These are phyloP conservation scores for Xerocomus potaroensis DNA, from an alignment of 768 basidiomycete genomes.

Conservation along the genomic window DNA sequence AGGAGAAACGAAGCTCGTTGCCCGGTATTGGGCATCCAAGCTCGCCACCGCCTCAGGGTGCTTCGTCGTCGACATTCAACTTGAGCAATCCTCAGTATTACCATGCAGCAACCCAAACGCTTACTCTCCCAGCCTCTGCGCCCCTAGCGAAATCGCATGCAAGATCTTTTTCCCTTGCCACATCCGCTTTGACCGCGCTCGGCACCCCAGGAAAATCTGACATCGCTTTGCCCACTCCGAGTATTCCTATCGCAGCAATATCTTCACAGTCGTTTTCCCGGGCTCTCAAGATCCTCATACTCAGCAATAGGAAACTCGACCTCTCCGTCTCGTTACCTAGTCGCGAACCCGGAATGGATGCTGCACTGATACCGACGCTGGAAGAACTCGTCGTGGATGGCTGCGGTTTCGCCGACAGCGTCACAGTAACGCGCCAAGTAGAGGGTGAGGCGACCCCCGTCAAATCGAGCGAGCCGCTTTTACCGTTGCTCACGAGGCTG, in stretches of 20 bases:
- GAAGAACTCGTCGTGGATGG: constrained; percentile 76
- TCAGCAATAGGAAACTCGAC: constrained; percentile 66
- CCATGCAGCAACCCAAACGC: constrained; percentile 47
- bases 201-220: constrained; percentile 30
- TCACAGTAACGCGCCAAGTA: constrained; percentile 42
- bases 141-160: constrained; percentile 49
- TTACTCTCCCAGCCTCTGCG: constrained; percentile 60
- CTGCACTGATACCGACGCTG: constrained; percentile 53
- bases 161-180: constrained; percentile 57
- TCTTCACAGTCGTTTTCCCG: constrained; percentile 55
- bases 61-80: constrained; percentile 27
- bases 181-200: constrained; percentile 17
- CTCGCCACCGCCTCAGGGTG: constrained; percentile 20
- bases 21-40: constrained; percentile 25
- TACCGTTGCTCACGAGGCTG: constrained; percentile 56
- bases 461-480: constrained; percentile 48
- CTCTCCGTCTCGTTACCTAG: constrained; percentile 55
- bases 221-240: constrained; percentile 59
- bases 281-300: constrained; percentile 52
- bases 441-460: constrained; percentile 35
- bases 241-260: constrained; percentile 63
- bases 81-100: constrained; percentile 59
- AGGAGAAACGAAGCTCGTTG: constrained; percentile 15
- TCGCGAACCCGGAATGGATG: constrained; percentile 24
- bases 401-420: constrained; percentile 59